Evolutionary conservation across 306 rosid species (phyloP).

Genomic region (Prunus mongolica): DNA sequence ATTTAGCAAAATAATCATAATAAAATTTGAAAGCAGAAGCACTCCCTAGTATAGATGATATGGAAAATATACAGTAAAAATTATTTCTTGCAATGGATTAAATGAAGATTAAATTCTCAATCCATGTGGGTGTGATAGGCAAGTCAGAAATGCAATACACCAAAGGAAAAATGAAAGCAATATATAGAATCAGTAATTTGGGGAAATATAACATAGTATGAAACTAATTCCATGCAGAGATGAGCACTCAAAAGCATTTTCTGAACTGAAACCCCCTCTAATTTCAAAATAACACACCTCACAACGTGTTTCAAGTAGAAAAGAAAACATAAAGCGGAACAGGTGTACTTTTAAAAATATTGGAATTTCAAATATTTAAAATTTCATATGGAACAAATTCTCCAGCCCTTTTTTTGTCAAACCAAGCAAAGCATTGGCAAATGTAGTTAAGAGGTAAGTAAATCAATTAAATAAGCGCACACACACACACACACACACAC

Average conservation of each 20-base stretch:
- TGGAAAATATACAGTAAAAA: neutral
- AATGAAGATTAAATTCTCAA: neutral
- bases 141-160: neutral
- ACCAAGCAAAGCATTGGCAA: neutral
- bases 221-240: neutral
- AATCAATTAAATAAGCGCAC: neutral
- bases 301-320: neutral
- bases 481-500: neutral
- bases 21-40: neutral
- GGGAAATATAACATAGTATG: neutral
- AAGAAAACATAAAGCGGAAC: neutral
- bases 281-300: neutral
- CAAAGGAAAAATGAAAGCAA: neutral
- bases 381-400: neutral
- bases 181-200: neutral
- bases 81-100: neutral
- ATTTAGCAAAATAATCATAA: constrained; percentile 5
- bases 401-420: neutral
- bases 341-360: neutral
- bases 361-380: neutral
- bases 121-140: neutral
- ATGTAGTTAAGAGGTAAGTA: neutral
- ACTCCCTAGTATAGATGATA: neutral
- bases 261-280: neutral
- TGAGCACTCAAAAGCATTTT: neutral